phyloP scores from a whole-genome alignment of 2,329 filamentous ascomycete genomes.

The Elsinoe batatas region DNA sequence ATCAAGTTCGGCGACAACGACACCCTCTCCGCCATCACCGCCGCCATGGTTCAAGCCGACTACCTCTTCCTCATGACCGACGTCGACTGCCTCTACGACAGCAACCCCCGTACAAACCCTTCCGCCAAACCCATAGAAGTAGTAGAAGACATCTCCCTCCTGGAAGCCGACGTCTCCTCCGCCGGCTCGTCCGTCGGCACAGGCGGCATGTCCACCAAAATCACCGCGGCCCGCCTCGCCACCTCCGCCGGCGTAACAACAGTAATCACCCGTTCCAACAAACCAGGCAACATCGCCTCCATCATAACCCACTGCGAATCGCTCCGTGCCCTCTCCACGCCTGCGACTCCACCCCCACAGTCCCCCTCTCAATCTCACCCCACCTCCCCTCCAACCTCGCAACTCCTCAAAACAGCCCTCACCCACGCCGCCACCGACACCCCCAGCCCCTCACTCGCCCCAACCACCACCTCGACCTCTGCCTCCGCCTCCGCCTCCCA shows the following conservation, averaged over 20 bases:
- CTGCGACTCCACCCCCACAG: neutral
- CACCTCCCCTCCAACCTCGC: slow-evolving; percentile 14
- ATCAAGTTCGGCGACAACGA: slow-evolving; percentile 99
- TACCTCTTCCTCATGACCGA: slow-evolving; percentile 98
- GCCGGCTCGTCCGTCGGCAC: slow-evolving; percentile 84
- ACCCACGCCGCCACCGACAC: slow-evolving; percentile 17
- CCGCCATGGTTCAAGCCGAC: slow-evolving; percentile 94
- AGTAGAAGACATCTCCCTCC: slow-evolving; percentile 73
- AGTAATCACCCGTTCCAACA: slow-evolving; percentile 88
- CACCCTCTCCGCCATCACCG: slow-evolving; percentile 90
- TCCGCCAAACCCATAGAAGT: slow-evolving; percentile 86
- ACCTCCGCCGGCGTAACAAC: slow-evolving; percentile 93
- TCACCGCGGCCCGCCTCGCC: slow-evolving; percentile 81
- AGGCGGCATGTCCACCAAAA: slow-evolving; percentile 96
- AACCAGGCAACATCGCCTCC: slow-evolving; percentile 78
- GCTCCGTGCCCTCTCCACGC: slow-evolving; percentile 22
- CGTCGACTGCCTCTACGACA: slow-evolving; percentile 93
- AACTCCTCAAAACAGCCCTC: slow-evolving; percentile 19
- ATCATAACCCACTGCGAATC: slow-evolving; percentile 76
- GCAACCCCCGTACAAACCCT: slow-evolving; percentile 77
- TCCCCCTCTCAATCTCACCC: slow-evolving; percentile 16
- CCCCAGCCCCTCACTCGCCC: slow-evolving; percentile 15
- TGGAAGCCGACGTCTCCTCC: slow-evolving; percentile 83
- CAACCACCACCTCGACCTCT: slow-evolving; percentile 21
- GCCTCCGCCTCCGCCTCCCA: slow-evolving; percentile 57